Conservation (phyloP, 176 grass and related monocot genomes). For the Stipa capillata region DNA sequence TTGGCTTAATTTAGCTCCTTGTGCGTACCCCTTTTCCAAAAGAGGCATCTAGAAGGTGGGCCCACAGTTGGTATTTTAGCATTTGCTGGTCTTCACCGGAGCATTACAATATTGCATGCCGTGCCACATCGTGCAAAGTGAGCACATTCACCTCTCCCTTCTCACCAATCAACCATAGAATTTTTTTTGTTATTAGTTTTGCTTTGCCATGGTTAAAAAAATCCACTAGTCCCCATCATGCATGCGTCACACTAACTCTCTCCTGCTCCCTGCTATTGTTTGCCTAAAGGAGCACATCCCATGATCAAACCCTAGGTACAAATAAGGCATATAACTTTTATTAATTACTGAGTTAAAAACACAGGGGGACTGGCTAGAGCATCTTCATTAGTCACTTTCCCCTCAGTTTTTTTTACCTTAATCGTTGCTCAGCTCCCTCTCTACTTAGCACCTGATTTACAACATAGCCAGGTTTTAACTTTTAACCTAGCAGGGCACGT, state of each 20-base stretch:
- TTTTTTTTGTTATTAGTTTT: background rate
- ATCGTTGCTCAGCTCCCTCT: background rate
- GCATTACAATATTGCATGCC: constrained; percentile 26
- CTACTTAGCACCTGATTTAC: background rate
- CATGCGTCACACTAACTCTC: background rate
- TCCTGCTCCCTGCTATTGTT: background rate
- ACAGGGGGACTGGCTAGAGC: background rate
- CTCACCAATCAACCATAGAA: constrained; percentile 15
- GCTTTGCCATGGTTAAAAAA: constrained; percentile 1
- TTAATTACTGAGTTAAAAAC: background rate
- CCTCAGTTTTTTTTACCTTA: background rate
- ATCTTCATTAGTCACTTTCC: background rate
- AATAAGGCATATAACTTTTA: constrained; percentile 9
- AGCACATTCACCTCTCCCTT: constrained; percentile 3
- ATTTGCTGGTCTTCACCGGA: constrained; percentile 14
- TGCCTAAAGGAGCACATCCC: constrained; percentile 24
- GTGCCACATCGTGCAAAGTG: background rate
- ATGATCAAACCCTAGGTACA: constrained; percentile 16
- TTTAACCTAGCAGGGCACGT: background rate
- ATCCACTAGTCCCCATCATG: constrained; percentile 2
- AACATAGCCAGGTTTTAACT: background rate
- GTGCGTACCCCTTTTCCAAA: constrained; percentile 1
- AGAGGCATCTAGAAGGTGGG: constrained; percentile 29
- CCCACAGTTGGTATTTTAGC: background rate
- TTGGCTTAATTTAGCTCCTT: background rate